A percentile compares a stretch with the other conserved stretches of the same genome.
Evolutionary conservation across 441 rosid species (phyloP).

Genomic region (Populus hybrid): DNA sequence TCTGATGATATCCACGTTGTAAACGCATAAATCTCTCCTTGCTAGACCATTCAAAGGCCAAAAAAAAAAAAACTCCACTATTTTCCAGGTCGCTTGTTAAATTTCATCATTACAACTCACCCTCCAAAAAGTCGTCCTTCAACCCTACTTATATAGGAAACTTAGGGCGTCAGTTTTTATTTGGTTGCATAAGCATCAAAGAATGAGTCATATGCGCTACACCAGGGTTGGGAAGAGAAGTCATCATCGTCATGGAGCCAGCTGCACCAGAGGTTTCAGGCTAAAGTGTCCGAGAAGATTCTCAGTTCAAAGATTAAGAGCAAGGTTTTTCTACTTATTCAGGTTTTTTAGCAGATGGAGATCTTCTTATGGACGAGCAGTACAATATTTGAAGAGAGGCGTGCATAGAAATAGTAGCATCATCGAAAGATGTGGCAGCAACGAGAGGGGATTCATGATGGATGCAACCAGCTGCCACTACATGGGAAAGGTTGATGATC

Average conservation of each 20-base stretch:
- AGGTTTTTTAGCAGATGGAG: constrained; percentile 38
- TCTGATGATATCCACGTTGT: not conserved
- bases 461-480: constrained; percentile 4
- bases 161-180: not conserved
- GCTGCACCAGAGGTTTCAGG: constrained; percentile 36
- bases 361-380: constrained; percentile 30
- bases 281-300: constrained; percentile 35
- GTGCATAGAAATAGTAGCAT: not conserved
- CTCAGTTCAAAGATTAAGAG: constrained; percentile 40
- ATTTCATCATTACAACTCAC: not conserved
- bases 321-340: constrained; percentile 31
- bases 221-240: constrained; percentile 26
- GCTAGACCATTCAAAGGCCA: not conserved
- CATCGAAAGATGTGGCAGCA: constrained; percentile 8
- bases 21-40: not conserved
- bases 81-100: constrained; percentile 5
- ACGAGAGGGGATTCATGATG: constrained; percentile 18
- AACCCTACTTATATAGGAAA: not conserved
- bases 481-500: not conserved
- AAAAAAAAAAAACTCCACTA: not conserved
- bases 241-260: not conserved
- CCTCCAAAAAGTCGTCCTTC: constrained; percentile 13
- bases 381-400: constrained; percentile 30
- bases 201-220: constrained; percentile 27
- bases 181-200: not conserved